Percentiles rank a stretch among this genome's conserved stretches.
Conservation (phyloP, 1,284 basidiomycete species). For the Austropuccinia psidii region DNA sequence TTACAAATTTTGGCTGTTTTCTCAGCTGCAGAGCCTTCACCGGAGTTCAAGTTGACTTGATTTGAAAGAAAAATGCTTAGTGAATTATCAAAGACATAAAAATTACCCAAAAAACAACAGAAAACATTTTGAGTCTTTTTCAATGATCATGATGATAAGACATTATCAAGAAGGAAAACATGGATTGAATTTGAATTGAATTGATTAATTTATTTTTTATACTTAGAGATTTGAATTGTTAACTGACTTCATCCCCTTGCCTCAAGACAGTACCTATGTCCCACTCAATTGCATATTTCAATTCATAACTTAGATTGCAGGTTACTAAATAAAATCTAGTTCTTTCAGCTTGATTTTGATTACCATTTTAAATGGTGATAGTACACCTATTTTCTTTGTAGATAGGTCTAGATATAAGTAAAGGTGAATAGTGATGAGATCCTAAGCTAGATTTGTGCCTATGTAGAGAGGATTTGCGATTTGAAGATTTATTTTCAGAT, state of each 20-base stretch:
- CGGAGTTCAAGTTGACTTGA: not conserved
- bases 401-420: not conserved
- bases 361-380: not conserved
- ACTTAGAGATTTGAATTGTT: not conserved
- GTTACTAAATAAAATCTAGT: constrained; percentile 1
- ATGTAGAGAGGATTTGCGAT: no score
- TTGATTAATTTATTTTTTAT: no score
- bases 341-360: not conserved
- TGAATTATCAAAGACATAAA: not conserved
- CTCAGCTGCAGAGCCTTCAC: not conserved
- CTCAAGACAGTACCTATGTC: not conserved
- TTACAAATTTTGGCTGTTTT: not conserved
- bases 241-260: not conserved
- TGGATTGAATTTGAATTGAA: not conserved
- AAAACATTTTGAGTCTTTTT: not conserved
- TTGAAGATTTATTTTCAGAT: not conserved
- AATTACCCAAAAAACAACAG: not conserved
- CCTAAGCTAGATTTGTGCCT: no score
- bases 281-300: not conserved
- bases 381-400: not conserved
- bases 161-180: not conserved
- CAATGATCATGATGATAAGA: not conserved
- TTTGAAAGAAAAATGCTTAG: not conserved
- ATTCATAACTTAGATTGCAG: not conserved
- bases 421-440: no score